A percentile compares a stretch with the other conserved stretches of the same genome.
Evolutionary conservation across 2,329 filamentous ascomycete species (phyloP).

Genomic region (Talaromyces sp.): DNA sequence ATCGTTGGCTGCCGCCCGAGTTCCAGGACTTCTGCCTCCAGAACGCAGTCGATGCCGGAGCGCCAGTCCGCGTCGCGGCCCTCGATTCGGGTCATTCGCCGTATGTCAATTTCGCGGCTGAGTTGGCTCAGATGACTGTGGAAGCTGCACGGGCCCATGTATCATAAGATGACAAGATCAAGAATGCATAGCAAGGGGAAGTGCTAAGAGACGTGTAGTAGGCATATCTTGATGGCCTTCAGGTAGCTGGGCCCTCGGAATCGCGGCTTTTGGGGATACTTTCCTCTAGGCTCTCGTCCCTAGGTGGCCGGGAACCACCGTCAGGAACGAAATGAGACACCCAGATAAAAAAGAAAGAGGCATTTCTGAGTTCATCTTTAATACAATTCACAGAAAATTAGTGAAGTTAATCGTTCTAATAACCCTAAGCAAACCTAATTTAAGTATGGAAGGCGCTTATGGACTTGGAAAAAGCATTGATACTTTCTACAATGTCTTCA

Average conservation of each 20-base stretch:
- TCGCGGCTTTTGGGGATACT: too few species aligned
- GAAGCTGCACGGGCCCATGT: background rate
- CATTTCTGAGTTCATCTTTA: too few species aligned
- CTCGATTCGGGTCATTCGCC: background rate
- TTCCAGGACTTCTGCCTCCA: constrained; percentile 1
- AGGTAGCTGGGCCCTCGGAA: too few species aligned
- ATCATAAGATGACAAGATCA: background rate
- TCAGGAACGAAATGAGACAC: too few species aligned
- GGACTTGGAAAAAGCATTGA: background rate
- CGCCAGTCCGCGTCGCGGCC: background rate
- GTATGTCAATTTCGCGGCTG: background rate
- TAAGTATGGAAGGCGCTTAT: background rate
- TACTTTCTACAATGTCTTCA: background rate
- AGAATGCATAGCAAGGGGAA: too few species aligned
- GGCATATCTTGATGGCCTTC: too few species aligned
- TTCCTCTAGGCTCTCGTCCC: too few species aligned
- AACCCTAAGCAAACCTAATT: background rate
- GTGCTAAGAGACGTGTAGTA: too few species aligned
- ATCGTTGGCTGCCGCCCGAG: background rate
- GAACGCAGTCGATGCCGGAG: background rate
- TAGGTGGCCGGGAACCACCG: too few species aligned
- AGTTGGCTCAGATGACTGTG: background rate
- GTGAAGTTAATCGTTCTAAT: too few species aligned
- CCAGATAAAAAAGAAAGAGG: too few species aligned
- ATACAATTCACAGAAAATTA: too few species aligned